These are phyloP conservation scores for Raphanus raphanistrum DNA, from an alignment of 345 rosid genomes.

Conservation along the genomic window DNA sequence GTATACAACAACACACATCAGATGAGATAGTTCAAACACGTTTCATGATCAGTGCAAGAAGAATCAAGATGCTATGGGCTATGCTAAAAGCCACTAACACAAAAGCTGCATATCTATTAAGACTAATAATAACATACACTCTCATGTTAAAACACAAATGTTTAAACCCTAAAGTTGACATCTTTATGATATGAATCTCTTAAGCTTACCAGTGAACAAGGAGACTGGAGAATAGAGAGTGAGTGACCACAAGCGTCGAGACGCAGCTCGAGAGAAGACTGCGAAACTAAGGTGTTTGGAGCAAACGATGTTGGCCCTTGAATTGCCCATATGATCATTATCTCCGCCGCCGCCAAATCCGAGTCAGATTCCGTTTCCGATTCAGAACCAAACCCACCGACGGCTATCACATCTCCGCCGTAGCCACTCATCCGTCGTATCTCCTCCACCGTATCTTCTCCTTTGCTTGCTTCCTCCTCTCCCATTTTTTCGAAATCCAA, in stretches of 20 bases:
- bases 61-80: not conserved
- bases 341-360: conserved; percentile 79
- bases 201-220: conserved; percentile 70
- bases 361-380: conserved; percentile 45
- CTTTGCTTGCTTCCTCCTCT: conserved; percentile 23
- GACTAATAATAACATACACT: not conserved
- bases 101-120: not conserved
- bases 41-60: not conserved
- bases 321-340: conserved; percentile 85
- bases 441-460: conserved; percentile 41
- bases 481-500: conserved; percentile 10
- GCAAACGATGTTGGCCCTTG: conserved; percentile 75
- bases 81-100: not conserved
- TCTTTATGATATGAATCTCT: not conserved
- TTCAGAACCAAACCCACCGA: too few species aligned
- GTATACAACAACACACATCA: too few species aligned
- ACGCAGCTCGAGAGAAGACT: conserved; percentile 71
- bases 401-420: conserved; percentile 54
- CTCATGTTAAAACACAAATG: not conserved
- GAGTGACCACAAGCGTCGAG: conserved; percentile 88
- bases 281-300: conserved; percentile 78
- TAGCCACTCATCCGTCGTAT: conserved; percentile 52
- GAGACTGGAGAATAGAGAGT: conserved; percentile 81
- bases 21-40: conserved; percentile 1
- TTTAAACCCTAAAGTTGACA: not conserved